Conservation (phyloP, 805 yeast genomes). For the Candida cerambycidarum region DNA sequence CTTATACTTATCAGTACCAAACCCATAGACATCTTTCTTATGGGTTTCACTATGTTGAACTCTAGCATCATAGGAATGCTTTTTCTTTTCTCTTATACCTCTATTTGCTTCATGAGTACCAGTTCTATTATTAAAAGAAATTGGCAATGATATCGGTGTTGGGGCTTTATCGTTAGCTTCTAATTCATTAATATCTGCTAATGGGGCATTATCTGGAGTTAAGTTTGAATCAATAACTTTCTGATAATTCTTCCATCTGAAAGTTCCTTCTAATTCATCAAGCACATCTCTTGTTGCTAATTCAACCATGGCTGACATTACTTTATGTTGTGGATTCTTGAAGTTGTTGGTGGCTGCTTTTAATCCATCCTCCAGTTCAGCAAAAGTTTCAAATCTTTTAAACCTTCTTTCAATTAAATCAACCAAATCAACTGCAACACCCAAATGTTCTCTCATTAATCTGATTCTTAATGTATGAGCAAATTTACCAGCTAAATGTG, state of each 20-base stretch:
- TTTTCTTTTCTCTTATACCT: conserved; percentile 83
- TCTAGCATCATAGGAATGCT: conserved; percentile 78
- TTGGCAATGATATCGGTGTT: conserved; percentile 36
- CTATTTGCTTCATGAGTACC: conserved; percentile 71
- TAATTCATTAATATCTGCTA: conserved; percentile 27
- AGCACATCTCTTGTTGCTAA: conserved; percentile 69
- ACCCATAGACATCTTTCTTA: conserved; percentile 71
- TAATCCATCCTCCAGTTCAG: conserved; percentile 41
- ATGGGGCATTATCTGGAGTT: conserved; percentile 18
- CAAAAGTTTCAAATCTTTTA: conserved; percentile 45
- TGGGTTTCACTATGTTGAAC: conserved; percentile 68
- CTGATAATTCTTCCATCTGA: conserved; percentile 43
- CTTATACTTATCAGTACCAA: conserved; percentile 67
- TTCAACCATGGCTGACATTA: conserved; percentile 70
- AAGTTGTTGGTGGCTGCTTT: conserved; percentile 48
- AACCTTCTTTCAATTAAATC: conserved; percentile 81
- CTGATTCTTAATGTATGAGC: conserved; percentile 87
- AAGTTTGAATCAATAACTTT: conserved; percentile 14
- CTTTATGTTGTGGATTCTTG: conserved; percentile 26
- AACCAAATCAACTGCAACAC: conserved; percentile 84
- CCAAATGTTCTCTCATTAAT: conserved; percentile 95
- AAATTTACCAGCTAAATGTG: conserved; percentile 79
- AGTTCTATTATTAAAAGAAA: conserved; percentile 85
- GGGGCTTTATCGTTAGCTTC: conserved; percentile 27
- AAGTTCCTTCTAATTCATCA: conserved; percentile 47